Percentiles rank a stretch among this genome's conserved stretches.
Evolutionary conservation across 148 eudicot genomes (phyloP).

Genomic region (Chenopodium formosanum): DNA sequence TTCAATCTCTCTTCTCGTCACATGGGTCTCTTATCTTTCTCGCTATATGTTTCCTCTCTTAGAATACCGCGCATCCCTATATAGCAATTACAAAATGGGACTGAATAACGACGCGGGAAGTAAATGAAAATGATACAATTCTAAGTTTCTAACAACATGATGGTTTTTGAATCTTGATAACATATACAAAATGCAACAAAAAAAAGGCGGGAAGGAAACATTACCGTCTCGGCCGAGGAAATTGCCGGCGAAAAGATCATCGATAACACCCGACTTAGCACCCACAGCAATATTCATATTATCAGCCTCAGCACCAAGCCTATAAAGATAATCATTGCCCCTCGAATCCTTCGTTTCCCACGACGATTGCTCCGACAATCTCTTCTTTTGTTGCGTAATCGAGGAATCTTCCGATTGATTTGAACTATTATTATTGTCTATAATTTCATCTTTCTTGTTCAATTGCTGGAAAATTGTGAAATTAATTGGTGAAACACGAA

Average conservation of each 20-base stretch:
- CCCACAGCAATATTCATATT: slow-evolving; percentile 92
- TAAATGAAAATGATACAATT: too few relatives aligned
- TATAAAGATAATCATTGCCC: slow-evolving; percentile 86
- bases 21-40: too few relatives aligned
- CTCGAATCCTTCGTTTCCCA: slow-evolving; percentile 83
- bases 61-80: too few relatives aligned
- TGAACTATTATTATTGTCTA: slow-evolving; percentile 1
- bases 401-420: neutral
- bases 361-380: slow-evolving; percentile 79
- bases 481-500: slow-evolving; percentile 7
- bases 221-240: slow-evolving; percentile 84
- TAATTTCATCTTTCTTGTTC: slow-evolving; percentile 7
- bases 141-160: too few relatives aligned
- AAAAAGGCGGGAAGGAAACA: neutral
- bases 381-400: slow-evolving; percentile 29
- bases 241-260: slow-evolving; percentile 79
- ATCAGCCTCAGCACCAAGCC: slow-evolving; percentile 89
- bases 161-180: too few relatives aligned
- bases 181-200: too few relatives aligned
- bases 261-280: slow-evolving; percentile 84
- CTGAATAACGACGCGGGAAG: neutral
- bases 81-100: neutral
- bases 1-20: too few relatives aligned
- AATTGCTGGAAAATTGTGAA: slow-evolving; percentile 21
- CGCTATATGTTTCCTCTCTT: too few relatives aligned